Evolutionary conservation across 1,284 basidiomycete species (phyloP).

Genomic region (Puccinia horiana): DNA sequence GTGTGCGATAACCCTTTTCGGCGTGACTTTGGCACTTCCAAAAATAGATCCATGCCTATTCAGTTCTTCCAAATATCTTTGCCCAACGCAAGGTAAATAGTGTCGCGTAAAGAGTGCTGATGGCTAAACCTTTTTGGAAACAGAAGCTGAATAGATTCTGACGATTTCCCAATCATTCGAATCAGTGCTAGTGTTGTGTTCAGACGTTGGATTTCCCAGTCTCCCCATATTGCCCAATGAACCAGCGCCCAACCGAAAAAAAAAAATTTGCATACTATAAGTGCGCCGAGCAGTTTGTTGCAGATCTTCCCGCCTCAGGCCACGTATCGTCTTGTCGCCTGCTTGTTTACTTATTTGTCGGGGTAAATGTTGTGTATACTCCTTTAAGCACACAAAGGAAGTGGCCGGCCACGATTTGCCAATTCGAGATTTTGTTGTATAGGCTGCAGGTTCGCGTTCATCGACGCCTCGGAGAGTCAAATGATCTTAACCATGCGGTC

Average conservation of each 20-base stretch:
- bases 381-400: constrained; percentile 1
- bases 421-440: not conserved
- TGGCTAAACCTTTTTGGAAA: not conserved
- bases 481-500: not conserved
- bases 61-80: not conserved
- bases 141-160: not conserved
- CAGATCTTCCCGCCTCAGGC: not conserved
- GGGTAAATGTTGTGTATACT: not conserved
- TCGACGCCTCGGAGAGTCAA: not conserved
- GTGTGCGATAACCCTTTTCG: not conserved
- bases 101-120: not conserved
- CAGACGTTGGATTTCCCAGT: not conserved
- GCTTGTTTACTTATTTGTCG: not conserved
- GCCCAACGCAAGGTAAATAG: not conserved
- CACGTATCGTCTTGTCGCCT: not conserved
- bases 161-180: not conserved
- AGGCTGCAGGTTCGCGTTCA: not conserved
- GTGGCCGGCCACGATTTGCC: not conserved
- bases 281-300: constrained; percentile 1
- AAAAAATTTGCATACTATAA: not conserved
- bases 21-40: not conserved
- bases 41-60: not conserved
- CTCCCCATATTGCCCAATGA: constrained; percentile 10
- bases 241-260: not conserved
- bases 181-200: not conserved